Base-by-base conservation (phyloP, 805 yeast genomes). In the Wickerhamiella vanderwaltii region DNA sequence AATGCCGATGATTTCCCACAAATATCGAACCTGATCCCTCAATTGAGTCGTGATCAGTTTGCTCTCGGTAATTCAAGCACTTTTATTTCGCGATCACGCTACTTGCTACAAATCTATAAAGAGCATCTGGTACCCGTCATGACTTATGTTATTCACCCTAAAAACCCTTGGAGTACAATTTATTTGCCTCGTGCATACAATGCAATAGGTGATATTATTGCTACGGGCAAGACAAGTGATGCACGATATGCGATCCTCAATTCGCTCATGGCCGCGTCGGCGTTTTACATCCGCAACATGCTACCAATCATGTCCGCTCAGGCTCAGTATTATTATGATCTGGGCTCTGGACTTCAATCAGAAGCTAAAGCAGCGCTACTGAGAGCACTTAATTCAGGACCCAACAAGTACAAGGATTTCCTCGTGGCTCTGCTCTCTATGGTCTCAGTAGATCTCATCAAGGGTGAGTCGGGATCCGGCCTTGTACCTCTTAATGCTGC, bases 401-500 rank as follows among this genome's bases (percentile, higher is more conserved):
- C 67, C 54, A 67, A 64, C 50, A 79, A 80, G 56, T 84, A 85
- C 58, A 84, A 85, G 55, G 94, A 84, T 55, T 81, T 83, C 4
- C 58, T 85, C 20, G 80, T 84, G 39, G 91, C 94, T 1, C 77
- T 82, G 17, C 67, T 85, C 57, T 77, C 91, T 2, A 82, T 84
- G 94, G 83, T 79, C 36, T 77, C 87, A 5, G 81, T 85, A 39
- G 94, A 85, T 61, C 77, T 83, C 39, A 87, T 83, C 12, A 80
- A 93, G 84, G 94, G 95, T 2, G 76, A 88, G 1, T 81, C 82
- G 87, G 77, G 80, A 43, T 91, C 81, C 50, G 83, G 94, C 53
- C 75, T 74, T 48, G 70, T 76, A 44, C 83, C 83, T 60, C 65
- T 85, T 41, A 72, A 75, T 42, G 74, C 85, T 51, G 81, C 94